Base-by-base conservation (phyloP, 2,329 filamentous ascomycete genomes). In the Trichoderma koningiopsis region DNA sequence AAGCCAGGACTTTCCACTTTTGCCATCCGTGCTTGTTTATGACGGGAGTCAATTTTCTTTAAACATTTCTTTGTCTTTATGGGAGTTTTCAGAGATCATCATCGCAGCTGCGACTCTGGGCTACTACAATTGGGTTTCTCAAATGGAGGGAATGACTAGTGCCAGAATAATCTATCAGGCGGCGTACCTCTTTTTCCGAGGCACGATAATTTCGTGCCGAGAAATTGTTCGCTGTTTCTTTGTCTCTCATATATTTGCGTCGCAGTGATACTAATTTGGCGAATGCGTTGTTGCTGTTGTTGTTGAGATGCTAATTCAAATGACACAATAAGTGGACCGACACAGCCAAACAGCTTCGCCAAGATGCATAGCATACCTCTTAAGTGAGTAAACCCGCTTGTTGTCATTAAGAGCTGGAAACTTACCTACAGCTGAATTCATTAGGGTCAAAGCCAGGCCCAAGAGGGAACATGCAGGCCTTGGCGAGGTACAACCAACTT, bases 11-110 rank as follows among this genome's bases (percentile, higher is more conserved):
- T 56, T 10, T 33, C 19, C 63, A 22, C 55, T 69, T 40, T 69
- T 59, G 55, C 58, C 58, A 22, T 31, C 68, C 43, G 60, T 65
- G 53, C 27, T 37, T 55, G 33, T 57, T 33, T 35, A 63, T 62
- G 66, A 59, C 14, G 16, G 27, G 27, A 33, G 27, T 4, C 27
- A 27, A 16, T 40, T n/a, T 33, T 52, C 24, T 31, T 49, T 40
- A 55, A 35, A 35, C 27, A 27, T 31, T 27, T 55, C 4, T 37
- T 52, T 53, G 37, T 52, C 35, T 37, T 31, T 66, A 65, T 59
- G 68, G 68, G 63, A 66, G 68, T 69, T 69, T 31, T 62, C 52
- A 69, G 60, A 69, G 60, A 69, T 53, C 53, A 66, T 69, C 29
- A 59, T 37, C 31, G 68, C 59, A 66, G 68, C 68, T 19, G 55